These are phyloP conservation scores for Marasmius sp. DNA, from an alignment of 1,284 basidiomycete species.

Conservation along the genomic window DNA sequence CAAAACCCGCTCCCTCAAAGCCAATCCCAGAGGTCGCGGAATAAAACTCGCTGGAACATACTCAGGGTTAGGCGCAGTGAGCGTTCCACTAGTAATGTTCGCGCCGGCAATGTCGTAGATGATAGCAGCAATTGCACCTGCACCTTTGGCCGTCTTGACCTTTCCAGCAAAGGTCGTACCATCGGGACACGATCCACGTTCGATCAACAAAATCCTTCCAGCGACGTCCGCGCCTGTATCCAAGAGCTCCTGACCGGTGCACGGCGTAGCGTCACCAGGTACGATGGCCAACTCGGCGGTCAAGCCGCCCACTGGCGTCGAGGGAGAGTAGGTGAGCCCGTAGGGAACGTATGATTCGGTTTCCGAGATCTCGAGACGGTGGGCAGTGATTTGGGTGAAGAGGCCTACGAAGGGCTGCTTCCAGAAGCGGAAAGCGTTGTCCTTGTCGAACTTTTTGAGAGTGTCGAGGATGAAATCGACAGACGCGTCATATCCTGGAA, in stretches of 20 bases:
- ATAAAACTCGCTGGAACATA: slow-evolving; percentile 6
- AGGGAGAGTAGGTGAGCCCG: slow-evolving; percentile 9
- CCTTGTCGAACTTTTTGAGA: slow-evolving; percentile 3
- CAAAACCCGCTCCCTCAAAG: slow-evolving; percentile 18
- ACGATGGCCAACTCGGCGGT: slow-evolving; percentile 6
- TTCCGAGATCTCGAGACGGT: slow-evolving; percentile 2
- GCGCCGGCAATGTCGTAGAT: slow-evolving; percentile 26
- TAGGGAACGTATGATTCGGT: slow-evolving; percentile 1
- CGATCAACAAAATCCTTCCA: slow-evolving; percentile 22
- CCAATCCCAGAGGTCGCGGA: slow-evolving; percentile 2
- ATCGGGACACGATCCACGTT: slow-evolving; percentile 21
- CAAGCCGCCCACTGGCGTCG: slow-evolving; percentile 12
- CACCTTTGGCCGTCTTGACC: slow-evolving; percentile 22
- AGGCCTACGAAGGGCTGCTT: slow-evolving; percentile 6
- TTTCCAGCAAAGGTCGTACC: slow-evolving; percentile 21
- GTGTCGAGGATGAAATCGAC: slow-evolving; percentile 5
- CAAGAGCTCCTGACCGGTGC: slow-evolving; percentile 5
- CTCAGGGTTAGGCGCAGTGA: slow-evolving; percentile 15
- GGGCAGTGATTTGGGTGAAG: slow-evolving; percentile 13
- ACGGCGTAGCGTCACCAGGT: slow-evolving; percentile 4
- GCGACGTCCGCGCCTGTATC: slow-evolving; percentile 9
- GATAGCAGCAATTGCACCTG: slow-evolving; percentile 22
- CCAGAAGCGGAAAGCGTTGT: slow-evolving; percentile 5
- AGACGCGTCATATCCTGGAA: slow-evolving; percentile 6
- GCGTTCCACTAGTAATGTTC: slow-evolving; percentile 17